Conservation (phyloP, 2,329 filamentous ascomycete species). For the Alternaria alternata region DNA sequence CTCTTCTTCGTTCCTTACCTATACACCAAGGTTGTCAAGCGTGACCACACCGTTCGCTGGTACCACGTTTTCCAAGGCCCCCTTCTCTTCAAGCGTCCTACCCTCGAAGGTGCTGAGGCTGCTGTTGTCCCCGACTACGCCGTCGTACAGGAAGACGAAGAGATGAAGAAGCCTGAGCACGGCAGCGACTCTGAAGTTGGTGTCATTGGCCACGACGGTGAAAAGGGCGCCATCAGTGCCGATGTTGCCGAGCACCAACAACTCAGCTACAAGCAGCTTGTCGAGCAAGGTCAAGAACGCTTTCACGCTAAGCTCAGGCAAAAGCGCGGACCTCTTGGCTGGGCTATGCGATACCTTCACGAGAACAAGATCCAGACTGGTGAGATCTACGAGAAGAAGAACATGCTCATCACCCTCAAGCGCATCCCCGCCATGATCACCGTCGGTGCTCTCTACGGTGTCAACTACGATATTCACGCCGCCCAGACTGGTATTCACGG, state of each 20-base stretch:
- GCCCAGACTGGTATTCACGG: slow-evolving; percentile 75
- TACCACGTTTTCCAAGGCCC: slow-evolving; percentile 70
- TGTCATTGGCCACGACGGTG: slow-evolving; percentile 45
- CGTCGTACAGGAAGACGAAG: slow-evolving; percentile 72
- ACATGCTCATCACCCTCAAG: slow-evolving; percentile 69
- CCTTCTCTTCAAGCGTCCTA: slow-evolving; percentile 62
- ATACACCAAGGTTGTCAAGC: slow-evolving; percentile 72
- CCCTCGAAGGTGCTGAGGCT: slow-evolving; percentile 60
- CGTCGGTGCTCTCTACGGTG: slow-evolving; percentile 72
- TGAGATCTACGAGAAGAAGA: slow-evolving; percentile 76
- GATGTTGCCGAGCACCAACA: slow-evolving; percentile 63
- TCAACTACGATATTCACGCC: slow-evolving; percentile 83
- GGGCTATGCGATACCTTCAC: slow-evolving; percentile 81
- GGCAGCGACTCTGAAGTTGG: slow-evolving; percentile 44
- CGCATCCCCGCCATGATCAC: slow-evolving; percentile 74
- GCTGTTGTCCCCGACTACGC: slow-evolving; percentile 77
- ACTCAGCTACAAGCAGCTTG: slow-evolving; percentile 68
- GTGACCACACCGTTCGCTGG: slow-evolving; percentile 70
- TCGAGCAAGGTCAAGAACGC: slow-evolving; percentile 63
- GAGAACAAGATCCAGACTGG: slow-evolving; percentile 77
- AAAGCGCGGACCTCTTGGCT: slow-evolving; percentile 74
- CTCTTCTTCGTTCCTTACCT: slow-evolving; percentile 79
- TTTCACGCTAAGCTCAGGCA: slow-evolving; percentile 71
- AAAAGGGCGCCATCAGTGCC: slow-evolving; percentile 36
- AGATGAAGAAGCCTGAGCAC: slow-evolving; percentile 37